A percentile compares a stretch with the other conserved stretches of the same genome.
Conservation (phyloP, 768 basidiomycete genomes). For the Hydnum rufescens region DNA sequence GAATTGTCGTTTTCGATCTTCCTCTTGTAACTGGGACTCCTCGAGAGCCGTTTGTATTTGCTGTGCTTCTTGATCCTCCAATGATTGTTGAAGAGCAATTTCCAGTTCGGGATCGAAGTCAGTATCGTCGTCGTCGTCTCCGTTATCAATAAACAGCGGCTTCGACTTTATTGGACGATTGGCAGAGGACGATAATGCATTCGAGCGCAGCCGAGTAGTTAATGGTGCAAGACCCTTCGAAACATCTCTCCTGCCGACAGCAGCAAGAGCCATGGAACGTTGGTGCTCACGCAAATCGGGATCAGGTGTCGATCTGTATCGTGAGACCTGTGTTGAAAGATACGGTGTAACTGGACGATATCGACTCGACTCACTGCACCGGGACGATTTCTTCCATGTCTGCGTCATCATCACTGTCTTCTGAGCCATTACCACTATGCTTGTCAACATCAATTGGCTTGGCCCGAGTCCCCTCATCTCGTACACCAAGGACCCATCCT, state of each 20-base stretch:
- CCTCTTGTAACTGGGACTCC: background rate
- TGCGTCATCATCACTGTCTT: slow-evolving; percentile 20
- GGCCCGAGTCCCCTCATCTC: slow-evolving; percentile 63
- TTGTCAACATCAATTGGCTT: slow-evolving; percentile 45
- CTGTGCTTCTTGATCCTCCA: slow-evolving; percentile 23
- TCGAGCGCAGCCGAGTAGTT: background rate
- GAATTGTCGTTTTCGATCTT: background rate
- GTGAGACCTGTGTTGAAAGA: background rate
- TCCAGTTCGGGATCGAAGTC: slow-evolving; percentile 39
- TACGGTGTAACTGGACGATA: slow-evolving; percentile 1
- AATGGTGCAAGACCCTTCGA: slow-evolving; percentile 19
- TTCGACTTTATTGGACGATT: slow-evolving; percentile 18
- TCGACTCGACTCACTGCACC: background rate
- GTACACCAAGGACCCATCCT: slow-evolving; percentile 87
- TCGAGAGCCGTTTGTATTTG: slow-evolving; percentile 10
- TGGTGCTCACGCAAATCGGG: slow-evolving; percentile 44
- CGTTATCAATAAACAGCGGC: slow-evolving; percentile 39
- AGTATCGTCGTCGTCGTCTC: slow-evolving; percentile 17
- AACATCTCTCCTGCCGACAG: slow-evolving; percentile 31
- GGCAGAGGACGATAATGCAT: slow-evolving; percentile 18
- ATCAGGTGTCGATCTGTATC: slow-evolving; percentile 22
- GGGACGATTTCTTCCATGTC: slow-evolving; percentile 62
- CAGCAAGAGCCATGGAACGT: slow-evolving; percentile 38
- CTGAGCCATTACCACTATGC: slow-evolving; percentile 13
- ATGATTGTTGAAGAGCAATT: slow-evolving; percentile 41